phyloP scores from a whole-genome alignment of 2,329 filamentous ascomycete genomes.

The Rutstroemia sp. region DNA sequence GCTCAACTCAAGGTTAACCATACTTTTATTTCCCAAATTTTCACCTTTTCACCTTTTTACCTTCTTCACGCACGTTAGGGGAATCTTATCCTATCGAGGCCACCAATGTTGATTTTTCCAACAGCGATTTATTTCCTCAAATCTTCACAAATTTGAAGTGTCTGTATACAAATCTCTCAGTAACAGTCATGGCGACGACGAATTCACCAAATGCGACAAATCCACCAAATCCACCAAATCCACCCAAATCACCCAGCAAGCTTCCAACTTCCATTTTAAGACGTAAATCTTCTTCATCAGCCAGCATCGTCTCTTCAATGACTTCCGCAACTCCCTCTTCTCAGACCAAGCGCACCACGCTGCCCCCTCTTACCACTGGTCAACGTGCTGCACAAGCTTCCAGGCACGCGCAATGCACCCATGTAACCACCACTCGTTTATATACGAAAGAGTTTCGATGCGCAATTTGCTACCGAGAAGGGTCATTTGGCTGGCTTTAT shows the following conservation, averaged over 20 bases:
- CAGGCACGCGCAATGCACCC: constrained; percentile 45
- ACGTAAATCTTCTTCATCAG: constrained; percentile 1
- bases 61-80: not conserved
- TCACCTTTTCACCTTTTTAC: too few species aligned
- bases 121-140: not conserved
- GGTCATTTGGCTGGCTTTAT: constrained; percentile 65
- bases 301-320: constrained; percentile 2
- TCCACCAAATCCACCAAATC: not conserved
- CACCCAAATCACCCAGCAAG: not conserved
- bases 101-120: not conserved
- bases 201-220: not conserved
- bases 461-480: constrained; percentile 45
- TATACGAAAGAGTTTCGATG: constrained; percentile 49
- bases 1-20: too few species aligned
- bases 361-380: not conserved
- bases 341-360: not conserved
- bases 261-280: not conserved
- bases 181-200: not conserved
- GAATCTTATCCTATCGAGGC: not conserved
- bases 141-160: not conserved
- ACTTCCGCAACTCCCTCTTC: not conserved
- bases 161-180: not conserved
- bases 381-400: constrained; percentile 1
- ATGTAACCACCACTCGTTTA: constrained; percentile 60
- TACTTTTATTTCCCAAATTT: not conserved